Percentiles rank a stretch among this genome's conserved stretches.
Evolutionary conservation across 1,284 basidiomycete genomes (phyloP).

Genomic region (Pseudozyma sp.): DNA sequence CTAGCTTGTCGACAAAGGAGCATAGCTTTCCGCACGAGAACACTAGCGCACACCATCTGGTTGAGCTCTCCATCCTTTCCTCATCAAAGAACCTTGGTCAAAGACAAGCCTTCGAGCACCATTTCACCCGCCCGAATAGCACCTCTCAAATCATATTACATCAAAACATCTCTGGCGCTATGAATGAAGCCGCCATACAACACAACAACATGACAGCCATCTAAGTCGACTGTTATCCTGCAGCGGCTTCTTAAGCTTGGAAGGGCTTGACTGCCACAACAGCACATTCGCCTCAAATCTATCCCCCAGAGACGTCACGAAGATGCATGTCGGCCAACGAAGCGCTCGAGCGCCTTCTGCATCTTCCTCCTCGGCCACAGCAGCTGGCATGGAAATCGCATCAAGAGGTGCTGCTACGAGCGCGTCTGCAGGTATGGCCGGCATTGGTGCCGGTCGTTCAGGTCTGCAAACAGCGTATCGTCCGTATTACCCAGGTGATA

Average conservation of each 20-base stretch:
- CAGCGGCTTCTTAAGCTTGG: too few relatives aligned
- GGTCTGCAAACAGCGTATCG: conserved; percentile 18
- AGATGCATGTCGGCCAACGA: conserved; percentile 30
- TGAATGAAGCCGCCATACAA: too few relatives aligned
- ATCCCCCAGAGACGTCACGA: background rate
- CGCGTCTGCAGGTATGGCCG: conserved; percentile 30
- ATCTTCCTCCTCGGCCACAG: background rate
- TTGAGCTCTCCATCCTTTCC: too few relatives aligned
- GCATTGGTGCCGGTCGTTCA: conserved; percentile 33
- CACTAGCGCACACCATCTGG: too few relatives aligned
- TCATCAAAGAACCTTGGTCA: too few relatives aligned
- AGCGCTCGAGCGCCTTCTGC: conserved; percentile 1
- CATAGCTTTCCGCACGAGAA: too few relatives aligned
- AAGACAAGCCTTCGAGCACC: too few relatives aligned
- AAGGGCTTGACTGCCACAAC: background rate
- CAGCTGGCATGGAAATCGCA: background rate
- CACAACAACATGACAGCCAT: background rate
- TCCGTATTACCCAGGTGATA: conserved; percentile 13
- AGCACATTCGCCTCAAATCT: background rate
- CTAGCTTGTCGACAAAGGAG: too few relatives aligned
- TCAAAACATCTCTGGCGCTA: too few relatives aligned
- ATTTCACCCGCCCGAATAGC: too few relatives aligned
- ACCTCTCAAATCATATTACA: too few relatives aligned
- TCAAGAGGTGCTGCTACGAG: conserved; percentile 2
- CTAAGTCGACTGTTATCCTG: conserved; percentile 1